Conservation (phyloP, 495 filamentous ascomycete species). For the Penicillium lagena region DNA sequence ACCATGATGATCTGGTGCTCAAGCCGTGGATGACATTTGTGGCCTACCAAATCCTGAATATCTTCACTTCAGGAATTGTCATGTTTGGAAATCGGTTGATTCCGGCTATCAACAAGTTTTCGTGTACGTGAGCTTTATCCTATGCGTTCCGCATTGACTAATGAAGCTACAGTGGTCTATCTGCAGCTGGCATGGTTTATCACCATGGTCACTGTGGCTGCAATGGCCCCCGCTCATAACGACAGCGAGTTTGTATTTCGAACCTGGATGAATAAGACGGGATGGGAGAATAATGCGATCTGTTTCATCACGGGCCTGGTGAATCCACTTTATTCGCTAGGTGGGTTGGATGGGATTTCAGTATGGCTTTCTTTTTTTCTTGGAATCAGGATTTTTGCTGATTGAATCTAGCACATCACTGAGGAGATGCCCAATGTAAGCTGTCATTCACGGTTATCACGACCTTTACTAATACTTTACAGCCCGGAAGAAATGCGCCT, state of each 20-base stretch:
- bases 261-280: slow-evolving; percentile 59
- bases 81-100: slow-evolving; percentile 34
- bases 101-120: slow-evolving; percentile 31
- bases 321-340: slow-evolving; percentile 72
- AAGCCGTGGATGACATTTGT: slow-evolving; percentile 35
- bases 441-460: slow-evolving; percentile 8
- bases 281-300: slow-evolving; percentile 60
- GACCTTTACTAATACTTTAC: neutral
- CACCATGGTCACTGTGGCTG: slow-evolving; percentile 65
- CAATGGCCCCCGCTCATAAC: slow-evolving; percentile 46
- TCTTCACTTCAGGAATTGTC: slow-evolving; percentile 21
- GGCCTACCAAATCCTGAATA: slow-evolving; percentile 26
- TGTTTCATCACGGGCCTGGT: slow-evolving; percentile 72
- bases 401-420: slow-evolving; percentile 55
- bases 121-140: slow-evolving; percentile 10
- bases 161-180: slow-evolving; percentile 42
- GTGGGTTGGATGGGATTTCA: slow-evolving; percentile 55
- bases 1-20: slow-evolving; percentile 25
- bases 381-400: neutral
- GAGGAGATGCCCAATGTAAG: slow-evolving; percentile 66
- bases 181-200: slow-evolving; percentile 58
- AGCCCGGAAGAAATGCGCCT: slow-evolving; percentile 27
- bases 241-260: slow-evolving; percentile 55
- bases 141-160: neutral
- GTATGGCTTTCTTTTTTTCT: slow-evolving; percentile 23